Evolutionary conservation across 192 early-diverging fungal genomes (phyloP).

Genomic region (Coemansia sp.): DNA sequence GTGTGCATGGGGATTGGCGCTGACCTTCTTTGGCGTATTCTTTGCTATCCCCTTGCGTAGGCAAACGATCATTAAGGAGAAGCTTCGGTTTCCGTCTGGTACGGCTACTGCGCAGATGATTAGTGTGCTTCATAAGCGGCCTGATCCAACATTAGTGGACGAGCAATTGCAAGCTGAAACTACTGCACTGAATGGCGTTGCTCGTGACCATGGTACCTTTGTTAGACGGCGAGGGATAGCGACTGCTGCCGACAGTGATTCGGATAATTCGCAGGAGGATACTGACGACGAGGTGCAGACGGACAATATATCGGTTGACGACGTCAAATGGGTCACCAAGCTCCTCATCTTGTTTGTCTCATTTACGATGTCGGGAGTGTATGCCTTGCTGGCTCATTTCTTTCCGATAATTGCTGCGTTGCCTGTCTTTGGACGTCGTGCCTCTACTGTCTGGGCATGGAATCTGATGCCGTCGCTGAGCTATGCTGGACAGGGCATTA

Average conservation of each 20-base stretch:
- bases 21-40: slow-evolving; percentile 91
- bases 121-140: slow-evolving; percentile 67
- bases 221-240: not conserved
- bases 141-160: slow-evolving; percentile 55
- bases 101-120: slow-evolving; percentile 90
- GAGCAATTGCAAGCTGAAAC: slow-evolving; percentile 11
- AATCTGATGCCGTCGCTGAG: slow-evolving; percentile 72
- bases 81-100: slow-evolving; percentile 83
- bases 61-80: slow-evolving; percentile 80
- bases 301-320: slow-evolving; percentile 22
- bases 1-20: slow-evolving; percentile 74
- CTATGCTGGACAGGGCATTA: slow-evolving; percentile 80
- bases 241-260: not conserved
- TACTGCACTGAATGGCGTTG: not conserved
- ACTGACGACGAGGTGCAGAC: not conserved
- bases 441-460: slow-evolving; percentile 69
- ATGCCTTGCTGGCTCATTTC: slow-evolving; percentile 69
- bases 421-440: slow-evolving; percentile 61
- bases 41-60: slow-evolving; percentile 81
- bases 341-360: slow-evolving; percentile 59
- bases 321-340: slow-evolving; percentile 68
- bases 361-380: slow-evolving; percentile 66
- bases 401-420: slow-evolving; percentile 61
- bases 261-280: not conserved
- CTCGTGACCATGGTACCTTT: not conserved